Evolutionary conservation across 805 yeast species (phyloP), one percentile per base, ranked within the genome.

Genomic region (Candida tallmaniae): DNA sequence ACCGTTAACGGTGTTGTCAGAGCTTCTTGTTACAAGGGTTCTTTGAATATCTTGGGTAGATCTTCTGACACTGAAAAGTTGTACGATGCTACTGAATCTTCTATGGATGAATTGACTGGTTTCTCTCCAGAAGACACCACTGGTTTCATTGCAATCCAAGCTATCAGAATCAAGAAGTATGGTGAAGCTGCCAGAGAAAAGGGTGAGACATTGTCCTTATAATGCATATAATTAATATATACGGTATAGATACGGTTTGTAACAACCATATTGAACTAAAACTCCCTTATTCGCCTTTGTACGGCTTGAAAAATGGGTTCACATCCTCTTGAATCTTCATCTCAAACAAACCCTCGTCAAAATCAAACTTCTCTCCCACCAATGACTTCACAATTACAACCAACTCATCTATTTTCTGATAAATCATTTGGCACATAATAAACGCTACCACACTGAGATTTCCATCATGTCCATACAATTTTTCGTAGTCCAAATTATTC

Each of bases 31-130:
- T 93, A 90, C 80, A 93, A 93, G 76, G 98, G 98, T 51, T 70
- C 79, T 44, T 65, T 87, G 48, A 68, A 71, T 38, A 77, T 90
- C 48, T 76, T 89, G 57, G 98, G 98, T 60, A 87, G 98, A 76
- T 88, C 81, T 43, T 87, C 96, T 17, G 82, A 82, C 46, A 88
- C 97, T 42, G 98, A 93, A 72, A 90, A 88, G 70, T 78, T 93
- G 50, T 93, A 93, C 66, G 97, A 93, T 62, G 96, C 96, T 46
- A 87, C 96, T 36, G 97, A 90, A 66, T 89, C 97, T 11, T 90
- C 97, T 9, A 93, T 93, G 98, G 98, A 93, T 67, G 98, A 93
- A 70, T 80, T 93, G 56, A 88, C 97, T 39, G 98, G 96, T 40
- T 93, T 93, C 76, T 82, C 85, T 54, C 98, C 98, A 45, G 88